These are phyloP conservation scores for Tetrastigma voinierianum DNA, from an alignment of 164 flowering plant genomes.

Conservation along the genomic window DNA sequence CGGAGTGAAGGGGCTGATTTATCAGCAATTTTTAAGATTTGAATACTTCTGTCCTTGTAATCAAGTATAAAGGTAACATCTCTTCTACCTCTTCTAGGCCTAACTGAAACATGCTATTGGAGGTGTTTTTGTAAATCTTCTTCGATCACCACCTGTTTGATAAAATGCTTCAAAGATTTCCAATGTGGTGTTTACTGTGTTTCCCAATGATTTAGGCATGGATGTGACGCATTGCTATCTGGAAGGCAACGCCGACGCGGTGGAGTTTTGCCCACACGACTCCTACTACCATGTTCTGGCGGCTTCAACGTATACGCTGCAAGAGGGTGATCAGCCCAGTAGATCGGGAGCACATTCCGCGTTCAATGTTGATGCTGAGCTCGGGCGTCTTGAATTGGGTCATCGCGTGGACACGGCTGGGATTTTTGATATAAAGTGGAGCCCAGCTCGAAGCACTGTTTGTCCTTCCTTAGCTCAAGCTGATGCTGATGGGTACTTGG, in stretches of 20 bases:
- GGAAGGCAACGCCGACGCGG: constrained; percentile 89
- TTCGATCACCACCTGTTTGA: constrained; percentile 26
- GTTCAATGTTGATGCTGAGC: constrained; percentile 57
- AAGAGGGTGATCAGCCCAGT: constrained; percentile 70
- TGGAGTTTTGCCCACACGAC: constrained; percentile 86
- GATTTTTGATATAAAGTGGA: constrained; percentile 92
- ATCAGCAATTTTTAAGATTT: too few species aligned
- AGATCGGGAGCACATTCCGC: constrained; percentile 74
- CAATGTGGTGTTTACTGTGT: neutral
- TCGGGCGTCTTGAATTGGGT: constrained; percentile 40
- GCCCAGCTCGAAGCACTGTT: constrained; percentile 30
- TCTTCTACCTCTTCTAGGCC: neutral
- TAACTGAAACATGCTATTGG: neutral
- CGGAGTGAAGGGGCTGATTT: too few species aligned
- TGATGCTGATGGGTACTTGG: constrained; percentile 81
- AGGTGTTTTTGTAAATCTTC: too few species aligned
- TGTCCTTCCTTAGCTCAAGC: constrained; percentile 78
- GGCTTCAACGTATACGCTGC: constrained; percentile 80
- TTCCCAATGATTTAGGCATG: constrained; percentile 30
- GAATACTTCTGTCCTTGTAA: too few species aligned
- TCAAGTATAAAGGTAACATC: too few species aligned
- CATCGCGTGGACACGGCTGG: constrained; percentile 63
- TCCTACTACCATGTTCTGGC: constrained; percentile 58
- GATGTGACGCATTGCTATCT: constrained; percentile 66
- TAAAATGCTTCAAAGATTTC: constrained; percentile 26